Conservation (phyloP, 805 yeast species). For the Saccharomycopsis babjevae region DNA sequence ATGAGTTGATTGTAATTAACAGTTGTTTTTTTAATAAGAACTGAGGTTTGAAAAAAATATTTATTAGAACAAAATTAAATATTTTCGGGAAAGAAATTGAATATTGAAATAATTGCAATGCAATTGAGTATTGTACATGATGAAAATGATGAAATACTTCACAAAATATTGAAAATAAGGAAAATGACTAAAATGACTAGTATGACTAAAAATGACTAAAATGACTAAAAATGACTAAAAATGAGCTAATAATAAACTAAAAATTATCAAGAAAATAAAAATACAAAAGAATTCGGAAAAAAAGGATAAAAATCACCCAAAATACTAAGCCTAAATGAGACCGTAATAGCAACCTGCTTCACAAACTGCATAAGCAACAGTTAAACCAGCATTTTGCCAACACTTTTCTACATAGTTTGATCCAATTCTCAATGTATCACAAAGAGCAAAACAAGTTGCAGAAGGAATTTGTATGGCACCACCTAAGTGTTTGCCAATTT, state of each 20-base stretch:
- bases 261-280: neutral
- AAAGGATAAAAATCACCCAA: neutral
- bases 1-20: too few relatives aligned
- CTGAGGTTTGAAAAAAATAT: too few relatives aligned
- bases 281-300: neutral
- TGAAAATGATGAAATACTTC: neutral
- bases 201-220: neutral
- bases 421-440: conserved; percentile 10
- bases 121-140: neutral
- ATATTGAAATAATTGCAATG: neutral
- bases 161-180: neutral
- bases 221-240: neutral
- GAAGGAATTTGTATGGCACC: neutral
- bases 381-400: conserved; percentile 11
- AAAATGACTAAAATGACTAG: neutral
- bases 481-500: neutral
- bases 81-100: neutral
- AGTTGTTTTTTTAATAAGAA: too few relatives aligned
- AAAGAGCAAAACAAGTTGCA: conserved; percentile 2
- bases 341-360: conserved; percentile 12
- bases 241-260: neutral
- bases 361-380: conserved; percentile 14
- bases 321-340: neutral
- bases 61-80: too few relatives aligned
- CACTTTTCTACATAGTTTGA: conserved; percentile 9